Evolutionary conservation across 2,329 filamentous ascomycete genomes (phyloP).

Genomic region (Ascochyta pisi): DNA sequence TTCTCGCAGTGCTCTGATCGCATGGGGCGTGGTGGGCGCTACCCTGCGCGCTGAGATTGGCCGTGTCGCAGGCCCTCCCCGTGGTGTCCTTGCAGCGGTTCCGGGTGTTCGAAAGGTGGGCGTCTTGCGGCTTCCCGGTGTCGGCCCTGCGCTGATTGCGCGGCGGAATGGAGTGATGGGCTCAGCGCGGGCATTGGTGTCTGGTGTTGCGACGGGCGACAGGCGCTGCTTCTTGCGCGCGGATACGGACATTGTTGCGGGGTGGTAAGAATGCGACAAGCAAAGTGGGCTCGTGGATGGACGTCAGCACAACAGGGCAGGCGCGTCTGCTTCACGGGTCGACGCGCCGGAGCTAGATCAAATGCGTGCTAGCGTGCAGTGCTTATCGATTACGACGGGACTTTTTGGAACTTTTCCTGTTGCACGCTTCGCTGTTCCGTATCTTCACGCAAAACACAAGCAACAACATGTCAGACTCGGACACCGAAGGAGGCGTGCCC

Average conservation of each 20-base stretch:
- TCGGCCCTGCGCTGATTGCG: constrained; percentile 43
- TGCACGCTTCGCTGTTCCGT: constrained; percentile 21
- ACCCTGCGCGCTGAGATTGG: constrained; percentile 44
- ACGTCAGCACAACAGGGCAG: constrained; percentile 21
- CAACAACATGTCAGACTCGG: constrained; percentile 54
- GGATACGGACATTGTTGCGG: constrained; percentile 45
- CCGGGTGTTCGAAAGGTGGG: constrained; percentile 45
- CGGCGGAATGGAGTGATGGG: constrained; percentile 47
- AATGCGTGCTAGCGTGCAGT: constrained; percentile 3
- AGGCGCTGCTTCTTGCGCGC: constrained; percentile 45
- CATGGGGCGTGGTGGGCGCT: constrained; percentile 63
- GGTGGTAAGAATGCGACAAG: constrained; percentile 12
- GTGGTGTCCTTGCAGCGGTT: constrained; percentile 43
- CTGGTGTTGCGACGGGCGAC: constrained; percentile 38
- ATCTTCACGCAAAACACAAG: constrained; percentile 29
- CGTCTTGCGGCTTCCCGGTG: constrained; percentile 41
- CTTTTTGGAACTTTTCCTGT: constrained; percentile 33
- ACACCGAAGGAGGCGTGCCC: constrained; percentile 52
- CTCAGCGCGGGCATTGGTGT: constrained; percentile 19
- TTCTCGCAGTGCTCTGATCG: constrained; percentile 61
- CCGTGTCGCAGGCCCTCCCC: constrained; percentile 41
- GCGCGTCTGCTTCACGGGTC: constrained; percentile 22
- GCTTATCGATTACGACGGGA: constrained; percentile 41
- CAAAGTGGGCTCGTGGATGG: constrained; percentile 28
- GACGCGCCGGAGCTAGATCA: constrained; percentile 23